Base-by-base conservation (phyloP, 2,329 filamentous ascomycete species). In the Fusarium secorum region DNA sequence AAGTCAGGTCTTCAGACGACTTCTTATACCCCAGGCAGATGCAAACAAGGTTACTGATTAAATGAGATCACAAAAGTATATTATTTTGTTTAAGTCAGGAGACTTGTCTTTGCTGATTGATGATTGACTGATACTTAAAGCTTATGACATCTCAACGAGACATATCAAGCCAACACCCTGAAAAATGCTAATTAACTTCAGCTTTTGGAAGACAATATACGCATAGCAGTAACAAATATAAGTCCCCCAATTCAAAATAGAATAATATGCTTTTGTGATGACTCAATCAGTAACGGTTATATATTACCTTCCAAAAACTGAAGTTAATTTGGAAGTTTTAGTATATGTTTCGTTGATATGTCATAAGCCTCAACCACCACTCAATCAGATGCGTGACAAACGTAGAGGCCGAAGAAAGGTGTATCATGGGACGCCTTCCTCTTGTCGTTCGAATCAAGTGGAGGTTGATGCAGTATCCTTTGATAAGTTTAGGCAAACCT, bases 381-480 rank as follows among this genome's bases (percentile, higher is more conserved):
- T 44, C 17, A 20, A 30, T 17, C 20, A n/a, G 26, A 46, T 17
- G 20, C 26, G n/a, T 9, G 24, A 20, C 4, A 15, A 8, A 15
- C 42, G 11, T 28, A 8, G 18, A 45, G 24, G 9, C 20, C 8
- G 24, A 10, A 45, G 20, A 20, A 26, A 7, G 6, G 24, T 45
- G 42, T 13, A 20, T 28, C 42, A 45, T 7, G 24, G 9, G 5
- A 41, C 14, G 3, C 8, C 18, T 28, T 28, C 11, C 13, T 41
- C 38, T 41, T 41, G 39, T 24, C 17, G 39, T 24, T 41, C n/a
- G n/a, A n/a, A n/a, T 49, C 65, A 11, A 30, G 20, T 11, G 51
- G 51, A 42, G 33, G 24, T 26, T 66, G 54, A 60, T 75, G 75
- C 49, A 69, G 48, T 39, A 35, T 74, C 26, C 44, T 72, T 20